phyloP scores from a whole-genome alignment of 495 filamentous ascomycete species.

The Amphirosellinia nigrospora region DNA sequence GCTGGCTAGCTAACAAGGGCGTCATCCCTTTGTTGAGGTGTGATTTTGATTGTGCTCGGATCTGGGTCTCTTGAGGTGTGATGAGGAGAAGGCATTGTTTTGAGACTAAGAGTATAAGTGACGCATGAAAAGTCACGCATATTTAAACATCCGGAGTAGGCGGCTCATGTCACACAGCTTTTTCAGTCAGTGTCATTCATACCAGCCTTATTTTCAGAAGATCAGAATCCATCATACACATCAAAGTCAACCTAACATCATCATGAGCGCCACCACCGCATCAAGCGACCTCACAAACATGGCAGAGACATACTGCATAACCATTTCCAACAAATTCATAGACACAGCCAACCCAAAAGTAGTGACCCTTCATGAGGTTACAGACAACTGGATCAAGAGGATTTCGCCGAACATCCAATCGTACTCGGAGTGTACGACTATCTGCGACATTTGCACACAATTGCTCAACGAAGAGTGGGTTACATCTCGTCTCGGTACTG shows the following conservation, averaged over 20 bases:
- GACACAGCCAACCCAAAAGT: neutral
- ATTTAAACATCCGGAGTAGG: neutral
- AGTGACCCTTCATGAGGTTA: neutral
- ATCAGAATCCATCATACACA: neutral
- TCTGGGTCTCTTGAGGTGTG: too few relatives aligned
- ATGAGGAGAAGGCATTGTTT: conserved; percentile 1
- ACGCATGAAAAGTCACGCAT: neutral
- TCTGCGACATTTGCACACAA: neutral
- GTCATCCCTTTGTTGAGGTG: neutral
- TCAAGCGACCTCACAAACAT: neutral
- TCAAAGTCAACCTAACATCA: neutral
- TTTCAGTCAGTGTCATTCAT: neutral
- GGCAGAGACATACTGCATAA: neutral
- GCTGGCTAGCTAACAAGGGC: too few relatives aligned
- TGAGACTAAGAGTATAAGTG: neutral
- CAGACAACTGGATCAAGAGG: neutral
- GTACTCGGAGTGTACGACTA: neutral
- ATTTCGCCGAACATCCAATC: neutral
- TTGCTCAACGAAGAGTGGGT: neutral
- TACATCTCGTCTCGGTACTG: neutral
- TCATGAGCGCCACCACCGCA: neutral
- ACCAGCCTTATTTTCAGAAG: neutral
- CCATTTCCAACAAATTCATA: neutral
- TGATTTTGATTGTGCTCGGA: neutral
- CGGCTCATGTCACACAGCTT: neutral